Evolutionary conservation across 805 yeast species (phyloP), one percentile per base, ranked within the genome.

Genomic region (Wickerhamiella shivajii): DNA sequence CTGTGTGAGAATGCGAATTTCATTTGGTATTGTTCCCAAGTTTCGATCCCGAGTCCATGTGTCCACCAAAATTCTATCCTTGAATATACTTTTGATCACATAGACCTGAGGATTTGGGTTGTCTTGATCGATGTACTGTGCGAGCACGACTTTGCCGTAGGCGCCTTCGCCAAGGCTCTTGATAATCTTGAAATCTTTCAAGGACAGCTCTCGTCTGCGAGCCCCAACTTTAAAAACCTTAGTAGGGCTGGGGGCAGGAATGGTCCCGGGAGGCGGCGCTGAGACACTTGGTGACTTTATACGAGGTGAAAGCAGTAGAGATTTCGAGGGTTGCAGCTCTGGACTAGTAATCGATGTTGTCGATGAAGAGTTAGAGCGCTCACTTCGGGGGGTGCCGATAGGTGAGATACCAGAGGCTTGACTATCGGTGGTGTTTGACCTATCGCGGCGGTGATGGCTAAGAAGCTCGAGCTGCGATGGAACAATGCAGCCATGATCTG

Each of bases 121-220:
- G n/a, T n/a, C n/a, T n/a, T n/a, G n/a, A n/a, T n/a, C n/a, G n/a
- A n/a, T n/a, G n/a, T n/a, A n/a, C 3, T 80, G 90, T 16, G 81
- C 63, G 17, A 81, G 76, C 2, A 34, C 27, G 13, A 90, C 98
- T 50, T 81, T 80, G 9, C 98, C 98, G 50, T 90, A 90, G 0
- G 97, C 95, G 24, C 98, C 98, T 53, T 79, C 87, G 1, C 98
- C 98, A 73, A 90, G 71, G 41, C 74, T 71, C 51, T 79, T 77
- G 27, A 83, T 29, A 1, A 79, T 67, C 1, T 59, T 55, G 46
- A 81, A 90, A 51, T 84, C 93, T 0, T 65, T 52, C 41, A 81
- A 67, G 39, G 71, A 69, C 51, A 80, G 80, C 14, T 67, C 72
- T 34, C 94, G 66, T 47, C 90, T 69, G 36, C 63, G 61, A 5